Conservation (phyloP, 495 filamentous ascomycete genomes). For the Aspergillus cristatus region DNA sequence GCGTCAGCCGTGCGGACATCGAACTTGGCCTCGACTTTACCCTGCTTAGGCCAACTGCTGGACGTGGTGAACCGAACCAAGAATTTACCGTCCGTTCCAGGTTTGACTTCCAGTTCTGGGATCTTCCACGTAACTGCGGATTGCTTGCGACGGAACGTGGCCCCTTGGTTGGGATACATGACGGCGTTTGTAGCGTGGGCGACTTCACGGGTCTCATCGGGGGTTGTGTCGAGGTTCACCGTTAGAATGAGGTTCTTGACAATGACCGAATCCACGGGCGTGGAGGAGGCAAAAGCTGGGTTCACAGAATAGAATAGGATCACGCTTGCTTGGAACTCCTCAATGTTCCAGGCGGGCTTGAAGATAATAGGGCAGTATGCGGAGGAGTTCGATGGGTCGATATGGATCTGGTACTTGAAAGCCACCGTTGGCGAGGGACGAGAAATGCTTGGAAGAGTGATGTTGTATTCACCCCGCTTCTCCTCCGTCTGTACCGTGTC, state of each 20-base stretch:
- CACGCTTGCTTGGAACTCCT: constrained; percentile 71
- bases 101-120: constrained; percentile 61
- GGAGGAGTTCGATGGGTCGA: constrained; percentile 51
- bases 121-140: constrained; percentile 85
- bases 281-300: constrained; percentile 47
- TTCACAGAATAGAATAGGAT: constrained; percentile 84
- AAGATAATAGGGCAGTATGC: constrained; percentile 71
- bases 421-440: constrained; percentile 61
- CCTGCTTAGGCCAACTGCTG: constrained; percentile 65
- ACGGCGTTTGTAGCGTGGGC: constrained; percentile 35
- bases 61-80: constrained; percentile 71
- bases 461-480: constrained; percentile 69
- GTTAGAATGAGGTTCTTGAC: constrained; percentile 77
- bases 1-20: constrained; percentile 52
- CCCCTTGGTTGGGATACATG: constrained; percentile 40
- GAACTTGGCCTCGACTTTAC: constrained; percentile 73
- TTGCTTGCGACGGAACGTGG: constrained; percentile 75
- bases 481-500: constrained; percentile 36
- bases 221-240: constrained; percentile 58
- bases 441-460: constrained; percentile 61
- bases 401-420: constrained; percentile 92
- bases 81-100: constrained; percentile 51
- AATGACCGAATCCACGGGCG: constrained; percentile 40
- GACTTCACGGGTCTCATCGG: constrained; percentile 30
- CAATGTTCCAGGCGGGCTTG: constrained; percentile 73